Evolutionary conservation across 192 early-diverging fungal species (phyloP).

Genomic region (Rhizophagus clarus): DNA sequence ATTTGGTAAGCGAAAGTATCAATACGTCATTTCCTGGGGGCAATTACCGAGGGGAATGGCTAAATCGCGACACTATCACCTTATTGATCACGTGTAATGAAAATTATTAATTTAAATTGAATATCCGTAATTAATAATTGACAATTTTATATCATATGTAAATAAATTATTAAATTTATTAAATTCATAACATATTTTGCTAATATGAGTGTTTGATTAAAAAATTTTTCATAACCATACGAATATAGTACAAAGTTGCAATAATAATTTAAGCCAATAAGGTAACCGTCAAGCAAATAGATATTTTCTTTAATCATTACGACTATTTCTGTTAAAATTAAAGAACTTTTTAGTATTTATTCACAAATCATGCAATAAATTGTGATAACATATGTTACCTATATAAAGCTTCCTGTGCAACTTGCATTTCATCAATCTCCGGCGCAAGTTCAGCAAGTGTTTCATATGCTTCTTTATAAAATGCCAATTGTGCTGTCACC

Average conservation of each 20-base stretch:
- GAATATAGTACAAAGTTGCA: background rate
- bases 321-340: background rate
- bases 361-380: background rate
- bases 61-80: no score
- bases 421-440: conserved; percentile 94
- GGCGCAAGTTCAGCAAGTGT: conserved; percentile 75
- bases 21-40: no score
- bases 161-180: no score
- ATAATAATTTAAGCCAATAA: background rate
- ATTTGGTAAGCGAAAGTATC: no score
- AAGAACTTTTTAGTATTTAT: background rate
- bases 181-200: no score
- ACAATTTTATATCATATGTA: no score
- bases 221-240: background rate
- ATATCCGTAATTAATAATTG: no score
- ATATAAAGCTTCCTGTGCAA: conserved; percentile 91
- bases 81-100: no score
- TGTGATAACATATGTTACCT: conserved; percentile 34
- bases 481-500: conserved; percentile 82
- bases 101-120: no score
- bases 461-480: conserved; percentile 82
- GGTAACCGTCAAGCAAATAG: background rate
- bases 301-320: background rate
- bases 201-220: no score
- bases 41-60: no score